A percentile compares a stretch with the other conserved stretches of the same genome.
Evolutionary conservation across 2,329 filamentous ascomycete species (phyloP).

Genomic region (Pseudogymnoascus verrucosus): DNA sequence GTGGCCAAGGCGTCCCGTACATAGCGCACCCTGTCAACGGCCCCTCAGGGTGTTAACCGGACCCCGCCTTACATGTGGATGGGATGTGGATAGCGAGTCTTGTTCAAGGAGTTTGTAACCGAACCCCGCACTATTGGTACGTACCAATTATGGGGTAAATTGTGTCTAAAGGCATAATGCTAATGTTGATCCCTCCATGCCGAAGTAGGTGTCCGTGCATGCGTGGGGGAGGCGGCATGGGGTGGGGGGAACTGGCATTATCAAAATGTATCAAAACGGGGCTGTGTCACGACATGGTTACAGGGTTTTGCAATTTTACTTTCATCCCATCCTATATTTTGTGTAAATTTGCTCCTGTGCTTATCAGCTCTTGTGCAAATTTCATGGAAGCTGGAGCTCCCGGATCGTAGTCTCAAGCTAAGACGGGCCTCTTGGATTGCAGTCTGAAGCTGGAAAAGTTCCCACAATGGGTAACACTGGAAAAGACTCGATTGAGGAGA

Average conservation of each 20-base stretch:
- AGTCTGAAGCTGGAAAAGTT: not conserved
- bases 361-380: conserved; percentile 7
- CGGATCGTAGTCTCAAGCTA: not conserved
- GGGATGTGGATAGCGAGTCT: not conserved
- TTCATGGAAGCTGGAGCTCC: not conserved
- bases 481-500: not conserved
- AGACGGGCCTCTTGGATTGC: not conserved
- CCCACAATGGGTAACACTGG: not conserved
- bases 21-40: not conserved
- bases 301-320: conserved; percentile 2
- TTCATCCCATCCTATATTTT: not conserved
- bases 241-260: not conserved
- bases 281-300: not conserved
- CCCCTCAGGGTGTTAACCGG: not conserved
- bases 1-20: not conserved
- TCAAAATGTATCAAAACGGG: conserved; percentile 7
- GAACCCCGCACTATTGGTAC: not conserved
- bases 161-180: not conserved
- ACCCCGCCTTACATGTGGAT: conserved; percentile 4
- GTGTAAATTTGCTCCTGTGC: not conserved
- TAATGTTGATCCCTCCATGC: not conserved
- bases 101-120: not conserved
- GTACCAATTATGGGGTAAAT: not conserved
- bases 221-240: not conserved
- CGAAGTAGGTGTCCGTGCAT: not conserved